phyloP scores from a whole-genome alignment of 495 filamentous ascomycete genomes.

The Penicillium ochrochloron region DNA sequence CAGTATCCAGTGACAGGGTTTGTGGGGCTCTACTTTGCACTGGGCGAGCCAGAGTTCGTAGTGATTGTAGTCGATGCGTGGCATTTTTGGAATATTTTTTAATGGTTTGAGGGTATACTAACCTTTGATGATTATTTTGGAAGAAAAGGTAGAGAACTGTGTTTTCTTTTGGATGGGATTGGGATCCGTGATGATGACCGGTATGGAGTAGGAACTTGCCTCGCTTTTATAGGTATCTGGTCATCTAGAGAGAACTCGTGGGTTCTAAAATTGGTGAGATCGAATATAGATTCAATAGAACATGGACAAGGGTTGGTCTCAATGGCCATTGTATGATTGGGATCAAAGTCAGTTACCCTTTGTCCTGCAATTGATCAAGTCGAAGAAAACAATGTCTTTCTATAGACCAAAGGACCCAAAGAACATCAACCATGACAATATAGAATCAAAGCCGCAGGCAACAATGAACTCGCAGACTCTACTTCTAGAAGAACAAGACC shows the following conservation, averaged over 20 bases:
- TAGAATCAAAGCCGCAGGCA: neutral
- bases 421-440: neutral
- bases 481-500: neutral
- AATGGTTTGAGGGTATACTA: neutral
- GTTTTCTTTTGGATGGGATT: neutral
- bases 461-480: neutral
- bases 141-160: neutral
- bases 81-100: neutral
- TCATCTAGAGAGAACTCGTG: neutral
- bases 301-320: neutral
- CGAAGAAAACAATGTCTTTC: neutral
- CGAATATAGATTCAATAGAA: neutral
- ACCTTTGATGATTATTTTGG: neutral
- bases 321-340: neutral
- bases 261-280: neutral
- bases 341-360: neutral
- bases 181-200: neutral
- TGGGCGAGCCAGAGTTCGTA: neutral
- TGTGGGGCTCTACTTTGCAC: neutral
- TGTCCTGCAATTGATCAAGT: neutral
- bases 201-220: neutral
- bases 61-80: neutral
- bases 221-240: neutral
- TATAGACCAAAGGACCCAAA: neutral
- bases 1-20: constrained; percentile 1